phyloP scores from a whole-genome alignment of 805 yeast species.

The Candida takata region DNA sequence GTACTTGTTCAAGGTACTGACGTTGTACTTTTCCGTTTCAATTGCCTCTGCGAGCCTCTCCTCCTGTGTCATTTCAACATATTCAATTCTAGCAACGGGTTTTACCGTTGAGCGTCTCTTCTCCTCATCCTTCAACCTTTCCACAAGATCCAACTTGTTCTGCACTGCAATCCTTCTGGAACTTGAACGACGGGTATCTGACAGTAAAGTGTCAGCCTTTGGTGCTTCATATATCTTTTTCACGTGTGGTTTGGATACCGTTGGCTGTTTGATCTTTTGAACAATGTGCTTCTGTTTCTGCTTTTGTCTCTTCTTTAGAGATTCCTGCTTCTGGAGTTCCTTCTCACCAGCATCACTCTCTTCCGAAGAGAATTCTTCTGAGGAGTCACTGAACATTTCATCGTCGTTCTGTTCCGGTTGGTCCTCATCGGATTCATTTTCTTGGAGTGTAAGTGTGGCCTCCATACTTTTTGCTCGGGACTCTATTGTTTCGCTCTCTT shows the following conservation, averaged over 20 bases:
- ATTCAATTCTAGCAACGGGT: constrained; percentile 34
- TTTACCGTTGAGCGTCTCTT: constrained; percentile 44
- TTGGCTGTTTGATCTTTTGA: constrained; percentile 29
- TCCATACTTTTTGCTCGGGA: too few species aligned
- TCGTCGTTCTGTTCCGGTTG: constrained; percentile 17
- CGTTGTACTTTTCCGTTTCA: constrained; percentile 75
- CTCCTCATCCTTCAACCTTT: constrained; percentile 59
- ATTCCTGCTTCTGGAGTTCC: constrained; percentile 44
- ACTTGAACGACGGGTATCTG: constrained; percentile 58
- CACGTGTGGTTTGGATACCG: constrained; percentile 24
- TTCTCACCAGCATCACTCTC: constrained; percentile 66
- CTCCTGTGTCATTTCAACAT: constrained; percentile 38
- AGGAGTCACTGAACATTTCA: constrained; percentile 49
- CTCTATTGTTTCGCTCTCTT: too few species aligned
- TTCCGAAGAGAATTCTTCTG: constrained; percentile 41
- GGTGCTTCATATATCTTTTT: constrained; percentile 29
- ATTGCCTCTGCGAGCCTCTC: constrained; percentile 65
- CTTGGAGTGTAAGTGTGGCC: too few species aligned
- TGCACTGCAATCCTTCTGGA: constrained; percentile 72
- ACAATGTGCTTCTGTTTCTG: constrained; percentile 22
- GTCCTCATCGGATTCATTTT: constrained; percentile 5
- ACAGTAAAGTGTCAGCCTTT: constrained; percentile 46
- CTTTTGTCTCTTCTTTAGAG: constrained; percentile 27
- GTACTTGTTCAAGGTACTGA: constrained; percentile 65
- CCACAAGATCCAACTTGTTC: constrained; percentile 69